phyloP scores from a whole-genome alignment of 306 rosid species.

The Trichosanthes cucumerina region DNA sequence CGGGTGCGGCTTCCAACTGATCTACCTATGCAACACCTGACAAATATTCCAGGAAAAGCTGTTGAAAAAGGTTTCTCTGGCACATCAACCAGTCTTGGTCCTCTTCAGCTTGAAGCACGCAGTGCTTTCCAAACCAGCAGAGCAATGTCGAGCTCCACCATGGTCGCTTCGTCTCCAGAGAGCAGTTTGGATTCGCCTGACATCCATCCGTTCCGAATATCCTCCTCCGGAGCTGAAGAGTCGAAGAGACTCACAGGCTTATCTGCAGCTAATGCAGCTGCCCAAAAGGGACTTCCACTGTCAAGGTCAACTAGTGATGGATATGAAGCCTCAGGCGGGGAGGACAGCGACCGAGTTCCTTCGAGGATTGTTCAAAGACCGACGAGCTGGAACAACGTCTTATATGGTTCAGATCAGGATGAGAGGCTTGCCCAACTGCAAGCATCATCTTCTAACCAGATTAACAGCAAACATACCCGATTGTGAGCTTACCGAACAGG shows the following conservation, averaged over 20 bases:
- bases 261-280: slow-evolving; percentile 28
- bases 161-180: slow-evolving; percentile 81
- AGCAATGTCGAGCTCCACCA: slow-evolving; percentile 54
- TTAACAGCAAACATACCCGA: slow-evolving; percentile 32
- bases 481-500: slow-evolving; percentile 18
- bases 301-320: slow-evolving; percentile 97
- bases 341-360: slow-evolving; percentile 89
- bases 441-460: slow-evolving; percentile 48
- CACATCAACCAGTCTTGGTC: slow-evolving; percentile 50
- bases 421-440: slow-evolving; percentile 43
- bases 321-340: slow-evolving; percentile 95
- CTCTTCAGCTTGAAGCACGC: slow-evolving; percentile 79
- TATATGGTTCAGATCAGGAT: slow-evolving; percentile 58
- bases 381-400: slow-evolving; percentile 67
- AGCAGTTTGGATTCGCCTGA: slow-evolving; percentile 94
- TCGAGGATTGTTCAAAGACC: slow-evolving; percentile 63
- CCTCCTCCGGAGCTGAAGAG: slow-evolving; percentile 64
- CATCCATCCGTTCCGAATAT: slow-evolving; percentile 67
- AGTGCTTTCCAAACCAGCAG: slow-evolving; percentile 63
- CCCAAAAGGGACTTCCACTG: slow-evolving; percentile 45
- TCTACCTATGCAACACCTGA: slow-evolving; percentile 48
- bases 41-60: slow-evolving; percentile 37
- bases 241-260: slow-evolving; percentile 49
- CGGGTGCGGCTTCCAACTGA: slow-evolving; percentile 80
- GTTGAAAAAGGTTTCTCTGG: slow-evolving; percentile 42